Evolutionary conservation across 305 asterid species (phyloP), one percentile per base, ranked within the genome.

Genomic region (Fraxinus greggii): DNA sequence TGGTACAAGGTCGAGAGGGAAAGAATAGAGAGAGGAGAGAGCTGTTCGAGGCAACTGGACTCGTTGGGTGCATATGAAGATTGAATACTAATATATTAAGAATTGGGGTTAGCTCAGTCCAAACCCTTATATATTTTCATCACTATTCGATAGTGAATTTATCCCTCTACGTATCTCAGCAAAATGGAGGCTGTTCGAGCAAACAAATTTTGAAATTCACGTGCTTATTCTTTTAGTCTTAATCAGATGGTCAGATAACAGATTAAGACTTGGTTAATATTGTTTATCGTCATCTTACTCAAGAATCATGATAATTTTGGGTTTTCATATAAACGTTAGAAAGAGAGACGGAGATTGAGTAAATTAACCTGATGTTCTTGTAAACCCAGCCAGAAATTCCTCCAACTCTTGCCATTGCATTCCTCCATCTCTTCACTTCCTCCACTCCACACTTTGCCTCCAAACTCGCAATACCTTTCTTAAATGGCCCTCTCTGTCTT

Each of bases 351-450:
- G 29, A 63, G 77, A 40, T 28, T 69, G 48, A 45, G 65, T n/a
- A 17, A 54, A 45, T 21, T 72, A 70, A 82, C 85, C 85, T 3
- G 59, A 54, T 29, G 42, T 38, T 7, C 9, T 54, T 1, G 23
- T 48, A 75, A 75, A 73, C 85, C 88, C 82, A 85, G 13, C 88
- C 88, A 24, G 78, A 76, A 1, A 29, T 79, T 23, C 75, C 79
- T 4, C 85, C 88, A 56, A 76, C 85, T 79, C 32, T 75, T 70
- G 42, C 75, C 88, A 85, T 79, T 32, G 88, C 88, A 13, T 78
- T 76, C 77, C 85, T 85, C 88, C 85, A 85, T 61, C 85, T 67
- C 72, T 23, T 8, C 24, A 75, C 78, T 21, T 51, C 48, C 63
- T 85, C 73, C 56, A 7, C 74, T 54, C 13, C 81, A 59, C 69